A percentile compares a stretch with the other conserved stretches of the same genome.
Conservation (phyloP, 2,329 filamentous ascomycete genomes). For the Fusarium tuaranense region DNA sequence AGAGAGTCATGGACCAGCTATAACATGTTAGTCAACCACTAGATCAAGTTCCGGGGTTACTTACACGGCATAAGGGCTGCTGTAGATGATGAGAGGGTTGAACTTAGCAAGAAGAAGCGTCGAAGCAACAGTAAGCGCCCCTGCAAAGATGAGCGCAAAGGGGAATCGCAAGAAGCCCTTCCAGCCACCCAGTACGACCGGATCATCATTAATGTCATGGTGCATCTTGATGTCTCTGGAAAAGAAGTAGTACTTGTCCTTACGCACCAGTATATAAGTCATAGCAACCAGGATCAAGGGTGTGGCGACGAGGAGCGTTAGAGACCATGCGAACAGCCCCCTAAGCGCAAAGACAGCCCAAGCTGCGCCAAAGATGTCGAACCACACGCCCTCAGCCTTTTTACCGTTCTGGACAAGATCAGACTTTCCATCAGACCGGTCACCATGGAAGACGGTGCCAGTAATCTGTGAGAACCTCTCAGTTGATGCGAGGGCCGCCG, state of each 20-base stretch:
- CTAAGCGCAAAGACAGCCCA: constrained; percentile 85
- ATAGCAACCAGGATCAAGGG: constrained; percentile 79
- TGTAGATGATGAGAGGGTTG: constrained; percentile 93
- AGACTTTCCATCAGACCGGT: constrained; percentile 63
- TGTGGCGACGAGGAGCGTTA: constrained; percentile 83
- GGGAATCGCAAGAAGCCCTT: constrained; percentile 89
- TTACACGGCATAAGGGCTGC: constrained; percentile 83
- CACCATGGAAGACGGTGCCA: constrained; percentile 73
- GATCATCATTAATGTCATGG: constrained; percentile 68
- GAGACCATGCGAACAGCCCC: constrained; percentile 88
- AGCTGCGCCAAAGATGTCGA: constrained; percentile 85
- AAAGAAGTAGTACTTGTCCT: constrained; percentile 92
- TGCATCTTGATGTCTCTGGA: constrained; percentile 68
- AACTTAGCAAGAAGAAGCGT: constrained; percentile 83
- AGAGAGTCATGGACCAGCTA: constrained; percentile 85
- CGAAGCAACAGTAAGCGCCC: constrained; percentile 75
- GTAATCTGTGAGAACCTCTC: constrained; percentile 77
- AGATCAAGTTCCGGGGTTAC: constrained; percentile 34
- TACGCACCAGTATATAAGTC: constrained; percentile 74
- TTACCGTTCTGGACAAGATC: constrained; percentile 75
- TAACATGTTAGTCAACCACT: constrained; percentile 26
- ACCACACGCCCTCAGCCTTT: constrained; percentile 85
- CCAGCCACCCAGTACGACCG: constrained; percentile 77
- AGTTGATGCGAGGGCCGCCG: constrained; percentile 80
- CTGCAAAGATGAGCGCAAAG: constrained; percentile 76